A percentile compares a stretch with the other conserved stretches of the same genome.
Evolutionary conservation across 768 basidiomycete species (phyloP).

Genomic region (Calocybe gangraenosa): DNA sequence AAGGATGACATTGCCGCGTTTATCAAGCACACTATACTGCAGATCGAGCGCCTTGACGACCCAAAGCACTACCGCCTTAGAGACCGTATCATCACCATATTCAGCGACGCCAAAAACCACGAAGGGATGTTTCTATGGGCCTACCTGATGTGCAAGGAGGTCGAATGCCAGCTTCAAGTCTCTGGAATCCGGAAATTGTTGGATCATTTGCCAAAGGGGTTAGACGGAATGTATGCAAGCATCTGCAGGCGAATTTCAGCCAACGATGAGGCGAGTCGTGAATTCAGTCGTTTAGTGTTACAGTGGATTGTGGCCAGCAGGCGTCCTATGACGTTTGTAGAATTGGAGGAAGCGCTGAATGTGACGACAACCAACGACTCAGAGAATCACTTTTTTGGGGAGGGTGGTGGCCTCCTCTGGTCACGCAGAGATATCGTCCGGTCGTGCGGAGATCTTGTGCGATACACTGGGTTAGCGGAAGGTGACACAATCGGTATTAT

Average conservation of each 20-base stretch:
- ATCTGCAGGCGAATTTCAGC: background rate
- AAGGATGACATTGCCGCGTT: too few species aligned
- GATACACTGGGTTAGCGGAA: too few species aligned
- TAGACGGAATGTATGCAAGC: too few species aligned
- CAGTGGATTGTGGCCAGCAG: background rate
- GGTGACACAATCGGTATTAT: background rate
- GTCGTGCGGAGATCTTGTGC: too few species aligned
- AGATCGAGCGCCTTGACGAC: conserved; percentile 3
- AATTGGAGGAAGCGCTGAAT: background rate
- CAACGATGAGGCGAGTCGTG: background rate
- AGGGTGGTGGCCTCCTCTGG: background rate
- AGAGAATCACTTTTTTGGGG: background rate
- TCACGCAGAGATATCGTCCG: too few species aligned
- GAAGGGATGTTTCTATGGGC: conserved; percentile 2
- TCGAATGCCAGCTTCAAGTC: background rate
- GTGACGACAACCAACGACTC: background rate
- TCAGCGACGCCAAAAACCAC: background rate
- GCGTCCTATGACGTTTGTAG: background rate
- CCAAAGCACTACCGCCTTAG: background rate
- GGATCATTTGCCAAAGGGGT: too few species aligned
- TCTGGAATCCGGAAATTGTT: background rate
- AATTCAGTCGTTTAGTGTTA: background rate
- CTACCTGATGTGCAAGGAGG: too few species aligned
- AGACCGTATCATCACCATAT: background rate
- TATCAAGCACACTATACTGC: background rate